Base-by-base conservation (phyloP, 345 rosid species). In the Arabidopsis arenosa region DNA sequence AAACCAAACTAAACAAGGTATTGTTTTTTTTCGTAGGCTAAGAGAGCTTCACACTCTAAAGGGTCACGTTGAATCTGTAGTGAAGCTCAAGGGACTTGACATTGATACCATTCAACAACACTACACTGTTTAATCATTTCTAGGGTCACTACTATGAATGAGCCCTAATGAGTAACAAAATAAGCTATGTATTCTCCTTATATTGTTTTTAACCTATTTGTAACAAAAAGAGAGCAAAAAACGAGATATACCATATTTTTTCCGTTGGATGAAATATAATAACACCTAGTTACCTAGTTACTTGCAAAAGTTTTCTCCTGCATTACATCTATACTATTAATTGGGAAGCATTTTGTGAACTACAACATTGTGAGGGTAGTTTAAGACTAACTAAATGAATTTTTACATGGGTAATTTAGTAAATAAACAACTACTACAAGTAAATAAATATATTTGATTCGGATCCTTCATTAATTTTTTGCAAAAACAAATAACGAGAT, bases 41-140 rank as follows among this genome's bases (percentile, higher is more conserved):
- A 85, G 98, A 76, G 98, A 93, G 86, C 92, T 93, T 63, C 97
- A 90, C 37, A 90, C 96, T 4, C 87, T 90, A 12, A 90, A 93
- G 82, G 93, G 97, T 1, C 98, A 90, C 18, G 92, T 90, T 12
- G 98, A 90, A 77, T 90, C 96, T 2, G 96, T 93, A 7, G 96
- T 93, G 71, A 90, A 90, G 68, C 94, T 93, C 45, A 93, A 93
- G 80, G 96, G 96, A 43, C 87, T 93, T 9, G 96, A 93, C 84
- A 89, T 89, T 37, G 93, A 88, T 43, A 86, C 96, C 63, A 88
- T 88, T 66, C 96, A 93, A 78, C 97, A 93, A 66, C 93, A 91
- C 79, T 89, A 93, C 87, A 93, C 96, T 9, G 89, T 90, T 49
- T 93, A 84, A 87, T 15, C 55, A 26, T 43, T 30, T 28, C 23